phyloP scores from a whole-genome alignment of 108 stramenopile genomes.

The Cyclotella atomus region DNA sequence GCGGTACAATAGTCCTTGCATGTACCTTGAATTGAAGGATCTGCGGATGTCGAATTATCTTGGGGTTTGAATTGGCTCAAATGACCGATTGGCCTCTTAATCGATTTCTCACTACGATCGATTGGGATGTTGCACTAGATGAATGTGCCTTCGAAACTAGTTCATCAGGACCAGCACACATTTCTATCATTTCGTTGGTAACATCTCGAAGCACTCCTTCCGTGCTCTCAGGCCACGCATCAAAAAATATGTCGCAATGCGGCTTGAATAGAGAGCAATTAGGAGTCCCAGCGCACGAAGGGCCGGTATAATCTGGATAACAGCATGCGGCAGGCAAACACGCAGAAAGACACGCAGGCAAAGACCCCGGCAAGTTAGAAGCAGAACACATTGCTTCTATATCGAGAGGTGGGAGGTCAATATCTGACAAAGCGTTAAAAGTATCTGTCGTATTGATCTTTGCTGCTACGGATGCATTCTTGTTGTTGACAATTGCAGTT shows the following conservation, averaged over 20 bases:
- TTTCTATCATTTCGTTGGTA: background rate
- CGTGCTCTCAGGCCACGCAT: constrained; percentile 22
- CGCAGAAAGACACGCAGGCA: constrained; percentile 24
- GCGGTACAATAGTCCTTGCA: background rate
- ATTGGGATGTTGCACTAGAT: too few species aligned
- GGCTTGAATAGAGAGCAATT: constrained; percentile 21
- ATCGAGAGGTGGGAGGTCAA: constrained; percentile 18
- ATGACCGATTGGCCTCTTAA: background rate
- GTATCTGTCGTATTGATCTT: background rate
- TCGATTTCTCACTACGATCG: too few species aligned
- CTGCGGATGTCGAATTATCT: background rate
- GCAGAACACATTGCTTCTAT: constrained; percentile 34
- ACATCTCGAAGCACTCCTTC: constrained; percentile 24
- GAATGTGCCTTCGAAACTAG: too few species aligned
- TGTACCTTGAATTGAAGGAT: background rate
- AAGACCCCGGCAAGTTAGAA: constrained; percentile 32
- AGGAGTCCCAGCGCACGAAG: constrained; percentile 5
- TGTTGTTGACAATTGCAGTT: background rate
- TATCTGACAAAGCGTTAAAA: background rate
- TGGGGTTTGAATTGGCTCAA: background rate
- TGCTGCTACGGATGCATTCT: background rate
- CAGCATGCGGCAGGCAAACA: constrained; percentile 28
- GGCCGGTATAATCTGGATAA: constrained; percentile 1
- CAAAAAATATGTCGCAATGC: constrained; percentile 35
- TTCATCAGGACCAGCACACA: too few species aligned